Evolutionary conservation across 768 basidiomycete species (phyloP).

Genomic region (Podaxis rugospora): DNA sequence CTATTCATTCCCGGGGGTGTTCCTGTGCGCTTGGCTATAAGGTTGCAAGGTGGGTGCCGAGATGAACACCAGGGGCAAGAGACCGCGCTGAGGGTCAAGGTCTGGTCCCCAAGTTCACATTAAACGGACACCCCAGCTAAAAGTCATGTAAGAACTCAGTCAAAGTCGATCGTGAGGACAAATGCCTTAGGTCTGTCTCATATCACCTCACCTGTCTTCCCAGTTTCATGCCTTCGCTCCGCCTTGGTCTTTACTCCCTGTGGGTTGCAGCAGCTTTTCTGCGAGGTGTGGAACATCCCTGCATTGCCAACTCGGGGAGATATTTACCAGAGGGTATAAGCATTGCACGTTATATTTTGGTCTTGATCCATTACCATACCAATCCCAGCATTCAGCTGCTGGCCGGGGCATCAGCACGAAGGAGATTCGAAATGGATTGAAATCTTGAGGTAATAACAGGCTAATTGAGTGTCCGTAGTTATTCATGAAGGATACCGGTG

Average conservation of each 20-base stretch:
- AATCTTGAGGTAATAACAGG: too few species aligned
- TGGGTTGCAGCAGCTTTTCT: slow-evolving; percentile 59
- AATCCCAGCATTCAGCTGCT: slow-evolving; percentile 1
- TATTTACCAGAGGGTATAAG: slow-evolving; percentile 70
- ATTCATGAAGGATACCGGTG: too few species aligned
- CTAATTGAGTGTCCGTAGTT: too few species aligned
- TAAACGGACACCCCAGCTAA: neutral
- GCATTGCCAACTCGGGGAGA: neutral
- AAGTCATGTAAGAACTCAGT: neutral
- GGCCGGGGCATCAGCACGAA: slow-evolving; percentile 74
- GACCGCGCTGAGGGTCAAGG: neutral
- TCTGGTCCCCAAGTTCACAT: neutral
- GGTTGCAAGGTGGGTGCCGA: neutral
- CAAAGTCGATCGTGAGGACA: slow-evolving; percentile 34
- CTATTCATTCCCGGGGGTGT: too few species aligned
- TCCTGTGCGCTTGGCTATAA: neutral
- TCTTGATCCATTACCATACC: slow-evolving; percentile 89
- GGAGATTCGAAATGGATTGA: slow-evolving; percentile 78
- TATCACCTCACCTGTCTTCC: slow-evolving; percentile 70
- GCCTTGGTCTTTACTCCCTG: slow-evolving; percentile 53
- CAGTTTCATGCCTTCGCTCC: slow-evolving; percentile 59
- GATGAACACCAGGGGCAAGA: neutral
- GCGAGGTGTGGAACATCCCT: slow-evolving; percentile 80
- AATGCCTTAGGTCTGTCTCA: slow-evolving; percentile 89
- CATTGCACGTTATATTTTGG: slow-evolving; percentile 83